Conservation (phyloP, 1,284 basidiomycete species). For the Papiliotrema laurentii region DNA sequence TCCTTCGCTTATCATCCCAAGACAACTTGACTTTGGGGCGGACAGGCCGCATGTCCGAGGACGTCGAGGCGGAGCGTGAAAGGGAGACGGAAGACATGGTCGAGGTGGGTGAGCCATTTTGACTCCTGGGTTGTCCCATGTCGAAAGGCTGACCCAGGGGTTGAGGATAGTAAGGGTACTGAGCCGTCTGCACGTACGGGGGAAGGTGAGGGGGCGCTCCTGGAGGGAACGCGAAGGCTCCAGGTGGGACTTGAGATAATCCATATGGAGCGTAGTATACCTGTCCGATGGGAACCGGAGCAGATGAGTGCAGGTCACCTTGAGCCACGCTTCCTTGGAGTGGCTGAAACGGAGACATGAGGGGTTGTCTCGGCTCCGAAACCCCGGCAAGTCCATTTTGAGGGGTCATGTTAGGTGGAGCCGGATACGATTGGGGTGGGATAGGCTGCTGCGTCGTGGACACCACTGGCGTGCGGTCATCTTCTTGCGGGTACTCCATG, state of each 20-base stretch:
- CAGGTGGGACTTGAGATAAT: not conserved
- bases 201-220: not conserved
- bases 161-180: not conserved
- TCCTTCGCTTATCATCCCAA: constrained; percentile 47
- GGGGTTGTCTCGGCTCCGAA: constrained; percentile 1
- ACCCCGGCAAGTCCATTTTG: too few species aligned
- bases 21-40: constrained; percentile 45
- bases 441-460: constrained; percentile 6
- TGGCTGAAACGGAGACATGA: constrained; percentile 12
- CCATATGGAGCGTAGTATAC: constrained; percentile 3
- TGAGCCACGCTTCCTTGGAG: not conserved
- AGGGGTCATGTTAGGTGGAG: not conserved
- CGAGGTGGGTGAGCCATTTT: constrained; percentile 22
- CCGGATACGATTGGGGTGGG: constrained; percentile 10
- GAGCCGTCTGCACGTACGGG: not conserved
- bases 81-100: constrained; percentile 22
- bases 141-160: constrained; percentile 4
- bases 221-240: not conserved
- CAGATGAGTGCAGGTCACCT: not conserved
- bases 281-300: not conserved
- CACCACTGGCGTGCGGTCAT: constrained; percentile 17
- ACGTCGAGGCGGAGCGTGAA: constrained; percentile 20
- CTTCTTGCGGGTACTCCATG: too few species aligned
- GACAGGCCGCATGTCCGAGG: constrained; percentile 18
- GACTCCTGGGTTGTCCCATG: constrained; percentile 17